Conservation (phyloP, 805 yeast genomes). For the Zygoascus flipseniorum region DNA sequence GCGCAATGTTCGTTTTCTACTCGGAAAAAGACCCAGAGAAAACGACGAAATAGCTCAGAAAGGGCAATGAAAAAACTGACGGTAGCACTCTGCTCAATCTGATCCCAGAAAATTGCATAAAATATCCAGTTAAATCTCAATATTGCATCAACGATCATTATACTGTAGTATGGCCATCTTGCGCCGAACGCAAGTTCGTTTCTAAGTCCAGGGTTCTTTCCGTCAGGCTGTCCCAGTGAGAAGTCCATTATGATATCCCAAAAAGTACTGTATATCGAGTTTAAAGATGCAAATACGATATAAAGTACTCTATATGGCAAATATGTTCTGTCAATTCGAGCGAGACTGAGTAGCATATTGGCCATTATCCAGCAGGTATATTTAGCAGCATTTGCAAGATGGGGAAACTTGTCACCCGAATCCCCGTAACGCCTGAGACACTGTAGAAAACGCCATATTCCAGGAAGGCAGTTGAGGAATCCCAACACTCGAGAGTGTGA, state of each 20-base stretch:
- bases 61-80: constrained; percentile 77
- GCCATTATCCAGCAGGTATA: constrained; percentile 60
- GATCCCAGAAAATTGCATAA: constrained; percentile 66
- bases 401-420: constrained; percentile 95
- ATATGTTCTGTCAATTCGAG: constrained; percentile 50
- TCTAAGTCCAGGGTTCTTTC: constrained; percentile 52
- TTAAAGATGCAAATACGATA: constrained; percentile 64
- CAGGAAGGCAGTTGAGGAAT: constrained; percentile 74
- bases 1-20: constrained; percentile 96
- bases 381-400: constrained; percentile 78
- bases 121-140: constrained; percentile 89
- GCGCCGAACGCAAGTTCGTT: constrained; percentile 58
- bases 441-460: constrained; percentile 84
- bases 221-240: constrained; percentile 68
- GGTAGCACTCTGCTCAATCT: constrained; percentile 79
- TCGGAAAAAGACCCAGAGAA: constrained; percentile 84
- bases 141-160: constrained; percentile 64
- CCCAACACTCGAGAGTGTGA: constrained; percentile 66
- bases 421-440: constrained; percentile 87
- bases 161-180: constrained; percentile 59
- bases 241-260: constrained; percentile 98
- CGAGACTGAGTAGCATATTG: constrained; percentile 65
- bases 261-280: constrained; percentile 56
- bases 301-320: constrained; percentile 44
- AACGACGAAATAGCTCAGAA: constrained; percentile 75